Conservation (phyloP, 2,329 filamentous ascomycete genomes). For the Trichophyton benhamiae region DNA sequence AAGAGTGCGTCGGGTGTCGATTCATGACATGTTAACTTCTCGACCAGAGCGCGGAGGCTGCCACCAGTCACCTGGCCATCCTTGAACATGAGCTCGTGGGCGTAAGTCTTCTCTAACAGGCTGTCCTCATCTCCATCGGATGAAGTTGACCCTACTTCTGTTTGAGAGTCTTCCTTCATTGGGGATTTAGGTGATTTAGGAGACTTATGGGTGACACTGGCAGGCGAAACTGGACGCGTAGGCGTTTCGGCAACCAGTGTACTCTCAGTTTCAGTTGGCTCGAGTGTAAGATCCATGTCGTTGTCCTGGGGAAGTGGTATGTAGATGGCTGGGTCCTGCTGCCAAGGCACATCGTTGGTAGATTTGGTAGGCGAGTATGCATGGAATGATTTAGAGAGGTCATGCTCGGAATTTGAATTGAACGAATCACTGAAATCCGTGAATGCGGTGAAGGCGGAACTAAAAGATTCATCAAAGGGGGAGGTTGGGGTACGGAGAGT, state of each 20-base stretch:
- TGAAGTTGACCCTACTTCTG: conserved; percentile 49
- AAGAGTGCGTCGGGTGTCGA: conserved; percentile 85
- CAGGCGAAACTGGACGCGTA: neutral
- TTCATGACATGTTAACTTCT: conserved; percentile 84
- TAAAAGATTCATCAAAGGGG: conserved; percentile 16
- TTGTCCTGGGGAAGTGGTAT: conserved; percentile 20
- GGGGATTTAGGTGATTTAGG: conserved; percentile 51
- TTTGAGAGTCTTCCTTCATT: conserved; percentile 54
- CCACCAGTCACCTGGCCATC: conserved; percentile 91
- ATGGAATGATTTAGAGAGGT: conserved; percentile 1
- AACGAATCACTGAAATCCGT: conserved; percentile 10
- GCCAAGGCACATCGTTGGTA: neutral
- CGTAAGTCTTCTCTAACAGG: conserved; percentile 81
- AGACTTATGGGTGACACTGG: conserved; percentile 43
- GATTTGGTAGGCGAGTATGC: conserved; percentile 4
- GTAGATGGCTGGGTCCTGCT: conserved; percentile 21
- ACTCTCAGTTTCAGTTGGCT: conserved; percentile 21
- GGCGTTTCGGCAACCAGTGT: conserved; percentile 9
- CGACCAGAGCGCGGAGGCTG: conserved; percentile 79
- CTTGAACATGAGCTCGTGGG: conserved; percentile 87
- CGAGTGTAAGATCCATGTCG: neutral
- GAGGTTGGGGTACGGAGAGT: conserved; percentile 21
- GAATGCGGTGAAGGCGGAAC: conserved; percentile 10
- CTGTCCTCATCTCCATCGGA: conserved; percentile 67
- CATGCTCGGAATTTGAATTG: conserved; percentile 11